Conservation (phyloP, 2,329 filamentous ascomycete genomes). For the Aotearoamyces nothofagi region DNA sequence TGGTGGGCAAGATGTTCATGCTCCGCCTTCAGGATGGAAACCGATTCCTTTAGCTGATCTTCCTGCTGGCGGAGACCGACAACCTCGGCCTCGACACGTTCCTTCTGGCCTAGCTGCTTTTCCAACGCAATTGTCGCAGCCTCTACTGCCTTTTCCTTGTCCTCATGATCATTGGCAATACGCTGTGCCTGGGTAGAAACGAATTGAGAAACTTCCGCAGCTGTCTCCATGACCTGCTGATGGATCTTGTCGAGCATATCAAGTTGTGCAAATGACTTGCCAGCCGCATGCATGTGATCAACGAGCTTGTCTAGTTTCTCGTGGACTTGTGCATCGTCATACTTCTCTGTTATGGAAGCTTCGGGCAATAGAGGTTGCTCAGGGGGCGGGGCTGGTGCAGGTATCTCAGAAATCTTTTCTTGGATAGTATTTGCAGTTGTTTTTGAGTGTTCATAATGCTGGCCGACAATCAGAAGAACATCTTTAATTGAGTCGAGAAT, state of each 20-base stretch:
- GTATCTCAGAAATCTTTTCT: conserved; percentile 38
- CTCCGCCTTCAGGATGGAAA: conserved; percentile 35
- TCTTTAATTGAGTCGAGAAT: conserved; percentile 77
- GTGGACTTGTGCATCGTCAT: conserved; percentile 45
- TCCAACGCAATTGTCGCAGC: conserved; percentile 73
- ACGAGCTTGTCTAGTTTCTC: conserved; percentile 43
- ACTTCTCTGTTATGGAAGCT: conserved; percentile 32
- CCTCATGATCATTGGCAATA: conserved; percentile 63
- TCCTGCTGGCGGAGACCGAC: conserved; percentile 38
- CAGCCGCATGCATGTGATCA: conserved; percentile 47
- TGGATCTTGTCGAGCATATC: conserved; percentile 81
- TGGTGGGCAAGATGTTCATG: conserved; percentile 63
- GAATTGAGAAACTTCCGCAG: conserved; percentile 71
- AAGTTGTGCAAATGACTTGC: conserved; percentile 58
- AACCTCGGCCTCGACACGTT: conserved; percentile 39
- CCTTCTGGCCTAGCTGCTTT: conserved; percentile 52
- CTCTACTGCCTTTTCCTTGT: conserved; percentile 63
- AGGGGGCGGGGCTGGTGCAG: conserved; percentile 26
- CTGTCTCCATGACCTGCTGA: conserved; percentile 70
- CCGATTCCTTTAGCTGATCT: conserved; percentile 41
- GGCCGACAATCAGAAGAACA: conserved; percentile 64
- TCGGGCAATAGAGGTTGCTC: conserved; percentile 42
- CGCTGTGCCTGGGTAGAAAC: conserved; percentile 61
- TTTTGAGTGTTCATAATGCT: conserved; percentile 83
- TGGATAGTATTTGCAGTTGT: conserved; percentile 39